Evolutionary conservation across 441 rosid species (phyloP).

Genomic region (Pelargonium myrrhifolium): DNA sequence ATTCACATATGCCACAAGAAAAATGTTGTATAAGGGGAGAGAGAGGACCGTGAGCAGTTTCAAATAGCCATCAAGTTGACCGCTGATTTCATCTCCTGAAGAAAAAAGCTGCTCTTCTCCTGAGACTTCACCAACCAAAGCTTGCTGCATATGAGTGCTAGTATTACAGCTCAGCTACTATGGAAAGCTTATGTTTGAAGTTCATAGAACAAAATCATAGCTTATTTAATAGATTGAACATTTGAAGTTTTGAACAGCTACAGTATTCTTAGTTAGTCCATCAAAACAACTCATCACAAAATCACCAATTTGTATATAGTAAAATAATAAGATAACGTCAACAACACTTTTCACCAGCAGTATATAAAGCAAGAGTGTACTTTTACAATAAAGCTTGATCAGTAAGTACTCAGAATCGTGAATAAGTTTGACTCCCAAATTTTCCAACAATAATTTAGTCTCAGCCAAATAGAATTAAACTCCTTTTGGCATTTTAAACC

Average conservation of each 20-base stretch:
- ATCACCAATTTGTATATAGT: no score
- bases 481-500: background rate
- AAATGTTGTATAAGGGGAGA: no score
- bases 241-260: no score
- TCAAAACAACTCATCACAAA: no score
- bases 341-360: constrained; percentile 1
- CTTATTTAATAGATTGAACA: background rate
- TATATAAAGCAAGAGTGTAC: background rate
- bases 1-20: background rate
- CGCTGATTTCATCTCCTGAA: constrained; percentile 47
- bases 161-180: background rate
- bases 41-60: constrained; percentile 63
- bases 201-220: background rate
- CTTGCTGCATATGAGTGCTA: constrained; percentile 19
- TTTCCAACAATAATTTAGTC: background rate
- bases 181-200: background rate
- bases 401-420: no score
- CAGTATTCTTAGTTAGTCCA: no score
- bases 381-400: background rate
- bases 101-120: constrained; percentile 27
- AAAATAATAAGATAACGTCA: background rate
- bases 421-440: background rate
- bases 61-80: constrained; percentile 60
- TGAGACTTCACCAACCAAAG: constrained; percentile 27
- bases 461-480: background rate